Conservation (phyloP, 2,329 filamentous ascomycete species). For the Fusarium sp. region DNA sequence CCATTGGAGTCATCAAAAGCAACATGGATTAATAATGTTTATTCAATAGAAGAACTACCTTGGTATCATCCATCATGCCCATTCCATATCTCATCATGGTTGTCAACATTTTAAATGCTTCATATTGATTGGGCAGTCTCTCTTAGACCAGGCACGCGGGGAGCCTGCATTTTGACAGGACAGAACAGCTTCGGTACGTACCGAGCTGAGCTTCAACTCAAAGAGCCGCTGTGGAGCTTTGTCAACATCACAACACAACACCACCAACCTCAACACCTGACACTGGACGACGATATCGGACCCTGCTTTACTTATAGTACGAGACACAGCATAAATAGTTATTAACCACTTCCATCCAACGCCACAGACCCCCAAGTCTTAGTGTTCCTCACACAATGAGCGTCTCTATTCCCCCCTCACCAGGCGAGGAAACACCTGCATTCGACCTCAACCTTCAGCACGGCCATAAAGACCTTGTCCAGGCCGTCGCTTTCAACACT, state of each 20-base stretch:
- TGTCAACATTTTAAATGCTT: background rate
- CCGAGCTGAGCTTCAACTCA: constrained; percentile 30
- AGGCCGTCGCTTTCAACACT: constrained; percentile 88
- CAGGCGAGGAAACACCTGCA: constrained; percentile 58
- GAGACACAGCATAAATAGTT: background rate
- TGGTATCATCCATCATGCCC: background rate
- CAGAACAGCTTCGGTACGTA: constrained; percentile 22
- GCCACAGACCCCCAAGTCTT: background rate
- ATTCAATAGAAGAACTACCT: background rate
- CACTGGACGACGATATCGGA: constrained; percentile 21
- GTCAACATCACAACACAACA: constrained; percentile 42
- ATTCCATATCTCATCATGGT: background rate
- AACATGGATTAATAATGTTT: background rate
- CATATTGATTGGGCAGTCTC: constrained; percentile 8
- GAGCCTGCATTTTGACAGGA: constrained; percentile 32
- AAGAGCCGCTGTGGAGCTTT: constrained; percentile 41
- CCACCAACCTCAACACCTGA: constrained; percentile 5
- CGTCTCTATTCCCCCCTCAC: constrained; percentile 50
- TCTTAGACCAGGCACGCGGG: constrained; percentile 19
- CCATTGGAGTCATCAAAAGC: background rate
- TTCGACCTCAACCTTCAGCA: constrained; percentile 74
- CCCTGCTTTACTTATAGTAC: background rate
- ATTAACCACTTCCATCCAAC: background rate
- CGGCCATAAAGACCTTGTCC: constrained; percentile 82
- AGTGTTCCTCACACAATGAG: constrained; percentile 42